Percentiles rank a stretch among this genome's conserved stretches.
Conservation (phyloP, 805 yeast genomes). For the Scheffersomyces ergatensis region DNA sequence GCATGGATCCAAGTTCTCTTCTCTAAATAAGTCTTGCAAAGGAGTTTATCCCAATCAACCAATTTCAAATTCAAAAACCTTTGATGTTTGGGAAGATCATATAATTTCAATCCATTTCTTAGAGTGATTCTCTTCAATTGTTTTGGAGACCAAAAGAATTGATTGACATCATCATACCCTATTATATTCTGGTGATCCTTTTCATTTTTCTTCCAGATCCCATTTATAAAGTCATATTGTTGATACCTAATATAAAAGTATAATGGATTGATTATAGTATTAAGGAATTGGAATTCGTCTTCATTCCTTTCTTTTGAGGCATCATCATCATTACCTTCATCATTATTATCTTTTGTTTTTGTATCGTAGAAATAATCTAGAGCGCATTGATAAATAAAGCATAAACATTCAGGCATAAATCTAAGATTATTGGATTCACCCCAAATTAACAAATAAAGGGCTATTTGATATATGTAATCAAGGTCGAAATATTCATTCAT, state of each 20-base stretch:
- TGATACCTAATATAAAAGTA: slow-evolving; percentile 66
- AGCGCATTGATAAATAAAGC: slow-evolving; percentile 30
- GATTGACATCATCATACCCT: slow-evolving; percentile 57
- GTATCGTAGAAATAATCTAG: slow-evolving; percentile 17
- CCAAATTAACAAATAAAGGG: slow-evolving; percentile 64
- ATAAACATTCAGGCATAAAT: slow-evolving; percentile 44
- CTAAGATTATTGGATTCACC: slow-evolving; percentile 73
- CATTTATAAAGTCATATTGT: slow-evolving; percentile 56
- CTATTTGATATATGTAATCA: slow-evolving; percentile 65
- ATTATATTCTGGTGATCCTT: slow-evolving; percentile 63
- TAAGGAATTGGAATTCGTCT: slow-evolving; percentile 26
- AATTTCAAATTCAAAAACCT: slow-evolving; percentile 29
- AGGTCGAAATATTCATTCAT: slow-evolving; percentile 54
- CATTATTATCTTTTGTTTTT: too few species aligned
- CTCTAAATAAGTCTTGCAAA: slow-evolving; percentile 47
- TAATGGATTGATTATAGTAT: slow-evolving; percentile 44
- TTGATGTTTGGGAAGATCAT: slow-evolving; percentile 22
- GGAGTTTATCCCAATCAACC: slow-evolving; percentile 40
- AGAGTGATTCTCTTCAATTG: slow-evolving; percentile 32
- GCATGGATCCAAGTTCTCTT: slow-evolving; percentile 50
- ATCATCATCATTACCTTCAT: background rate
- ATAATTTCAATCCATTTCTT: slow-evolving; percentile 27
- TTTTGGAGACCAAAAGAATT: slow-evolving; percentile 46
- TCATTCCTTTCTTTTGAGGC: background rate
- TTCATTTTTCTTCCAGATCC: slow-evolving; percentile 56